Percentiles rank a stretch among this genome's conserved stretches.
Conservation (phyloP, 2,329 filamentous ascomycete genomes). For the Grosmannia huntii region DNA sequence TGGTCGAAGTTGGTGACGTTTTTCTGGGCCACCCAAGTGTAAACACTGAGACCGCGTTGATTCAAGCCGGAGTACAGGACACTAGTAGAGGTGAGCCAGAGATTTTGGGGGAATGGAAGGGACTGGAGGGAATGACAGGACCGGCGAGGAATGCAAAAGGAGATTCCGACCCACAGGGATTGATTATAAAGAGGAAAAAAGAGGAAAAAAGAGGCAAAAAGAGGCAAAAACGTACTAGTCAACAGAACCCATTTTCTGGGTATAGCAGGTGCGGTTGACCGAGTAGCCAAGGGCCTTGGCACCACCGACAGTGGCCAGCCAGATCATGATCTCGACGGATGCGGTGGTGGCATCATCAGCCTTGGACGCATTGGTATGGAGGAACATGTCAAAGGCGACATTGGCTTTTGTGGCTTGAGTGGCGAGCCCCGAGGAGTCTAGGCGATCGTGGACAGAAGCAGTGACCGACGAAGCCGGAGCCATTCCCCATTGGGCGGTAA, state of each 20-base stretch:
- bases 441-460: background rate
- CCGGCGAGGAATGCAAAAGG: background rate
- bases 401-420: background rate
- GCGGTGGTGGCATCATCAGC: background rate
- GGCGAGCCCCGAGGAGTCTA: background rate
- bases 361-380: background rate
- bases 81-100: background rate
- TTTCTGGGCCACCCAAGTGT: background rate
- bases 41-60: background rate
- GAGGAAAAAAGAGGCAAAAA: background rate
- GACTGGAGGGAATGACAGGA: background rate
- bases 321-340: slow-evolving; percentile 3
- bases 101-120: background rate
- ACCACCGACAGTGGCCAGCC: background rate
- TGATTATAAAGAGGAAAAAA: too few relatives aligned
- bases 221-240: background rate
- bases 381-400: slow-evolving; percentile 5
- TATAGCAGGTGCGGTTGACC: background rate
- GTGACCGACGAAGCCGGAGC: background rate
- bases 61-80: slow-evolving; percentile 1
- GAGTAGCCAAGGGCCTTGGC: background rate
- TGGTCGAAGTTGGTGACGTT: background rate
- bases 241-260: background rate
- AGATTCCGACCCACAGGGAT: background rate
- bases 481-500: background rate